Evolutionary conservation across 106 monocot genomes (phyloP), one percentile per base, ranked within the genome.

Genomic region (Xerophyta viscosa): DNA sequence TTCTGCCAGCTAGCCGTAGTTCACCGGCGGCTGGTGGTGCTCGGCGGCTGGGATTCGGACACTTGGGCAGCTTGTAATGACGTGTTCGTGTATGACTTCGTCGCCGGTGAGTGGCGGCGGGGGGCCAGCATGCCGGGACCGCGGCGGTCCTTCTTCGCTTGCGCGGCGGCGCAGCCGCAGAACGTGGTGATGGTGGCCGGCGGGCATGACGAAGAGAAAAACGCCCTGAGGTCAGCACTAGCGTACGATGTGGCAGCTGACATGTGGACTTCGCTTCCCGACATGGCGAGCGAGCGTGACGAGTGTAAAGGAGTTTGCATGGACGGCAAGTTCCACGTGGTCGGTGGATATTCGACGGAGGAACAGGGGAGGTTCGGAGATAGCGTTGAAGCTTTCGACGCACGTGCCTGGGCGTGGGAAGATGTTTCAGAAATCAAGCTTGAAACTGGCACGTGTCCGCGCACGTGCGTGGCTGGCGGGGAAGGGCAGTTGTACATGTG

Each of bases 151-250:
- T 83, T 85, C 67, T 89, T 89, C 62, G 69, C 79, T 8, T 83
- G 83, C 71, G 59, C 75, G 4, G 17, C 71, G 14, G 79, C 71
- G 0, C 56, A 29, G n/a, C 17, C 60, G 27, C 6, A n/a, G 33
- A 11, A 5, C 7, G 5, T 11, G 31, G 78, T 91, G 20, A 71
- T 63, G 56, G 68, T 90, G 15, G 84, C 78, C 15, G 85, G 91
- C 23, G 91, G 91, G 0, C 91, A 85, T 66, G 85, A 85, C 49
- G 72, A 77, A 30, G 68, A 72, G 57, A 94, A 88, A 70, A 88
- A 83, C 75, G 88, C 81, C 51, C 69, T 88, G 64, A 44, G 59
- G 37, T 75, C 77, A 2, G 84, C 80, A 15, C 13, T 67, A 60
- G 66, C 58, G 20, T 94, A 94, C 64, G 88, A 84, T 64, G 77